Conservation (phyloP, 2,329 filamentous ascomycete species). For the Dactylellina drechsleri region DNA sequence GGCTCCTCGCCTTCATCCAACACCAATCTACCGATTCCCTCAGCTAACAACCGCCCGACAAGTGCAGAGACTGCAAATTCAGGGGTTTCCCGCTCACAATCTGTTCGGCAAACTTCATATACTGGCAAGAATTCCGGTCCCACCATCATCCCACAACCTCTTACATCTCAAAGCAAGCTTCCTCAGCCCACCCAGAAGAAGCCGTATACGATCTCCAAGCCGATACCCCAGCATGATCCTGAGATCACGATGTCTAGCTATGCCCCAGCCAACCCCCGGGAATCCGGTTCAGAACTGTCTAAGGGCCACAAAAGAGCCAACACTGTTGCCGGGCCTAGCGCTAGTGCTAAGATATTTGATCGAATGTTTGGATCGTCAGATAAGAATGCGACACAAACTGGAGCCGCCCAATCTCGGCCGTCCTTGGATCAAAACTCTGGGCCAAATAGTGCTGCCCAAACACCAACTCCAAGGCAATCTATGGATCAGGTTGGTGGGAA, state of each 20-base stretch:
- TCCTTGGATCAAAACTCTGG: conserved; percentile 62
- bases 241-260: conserved; percentile 71
- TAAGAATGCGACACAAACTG: conserved; percentile 44
- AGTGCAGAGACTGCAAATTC: conserved; percentile 45
- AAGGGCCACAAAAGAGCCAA: conserved; percentile 74
- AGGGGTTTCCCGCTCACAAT: conserved; percentile 45
- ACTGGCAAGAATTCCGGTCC: conserved; percentile 37
- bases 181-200: conserved; percentile 77
- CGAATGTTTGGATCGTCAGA: conserved; percentile 56
- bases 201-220: conserved; percentile 77
- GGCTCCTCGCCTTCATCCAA: conserved; percentile 40
- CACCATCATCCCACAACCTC: conserved; percentile 21
- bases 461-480: conserved; percentile 70
- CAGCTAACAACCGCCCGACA: conserved; percentile 36
- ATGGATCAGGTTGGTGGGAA: conserved; percentile 80
- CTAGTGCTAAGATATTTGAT: conserved; percentile 71
- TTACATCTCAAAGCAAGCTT: conserved; percentile 79
- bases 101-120: conserved; percentile 48
- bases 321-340: conserved; percentile 75
- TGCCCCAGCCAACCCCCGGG: conserved; percentile 67
- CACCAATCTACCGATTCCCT: conserved; percentile 36
- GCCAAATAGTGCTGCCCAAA: conserved; percentile 45
- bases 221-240: conserved; percentile 68
- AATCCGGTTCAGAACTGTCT: conserved; percentile 65
- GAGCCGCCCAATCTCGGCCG: conserved; percentile 39